phyloP scores from a whole-genome alignment of 345 rosid species.

The Hibiscus trionum region DNA sequence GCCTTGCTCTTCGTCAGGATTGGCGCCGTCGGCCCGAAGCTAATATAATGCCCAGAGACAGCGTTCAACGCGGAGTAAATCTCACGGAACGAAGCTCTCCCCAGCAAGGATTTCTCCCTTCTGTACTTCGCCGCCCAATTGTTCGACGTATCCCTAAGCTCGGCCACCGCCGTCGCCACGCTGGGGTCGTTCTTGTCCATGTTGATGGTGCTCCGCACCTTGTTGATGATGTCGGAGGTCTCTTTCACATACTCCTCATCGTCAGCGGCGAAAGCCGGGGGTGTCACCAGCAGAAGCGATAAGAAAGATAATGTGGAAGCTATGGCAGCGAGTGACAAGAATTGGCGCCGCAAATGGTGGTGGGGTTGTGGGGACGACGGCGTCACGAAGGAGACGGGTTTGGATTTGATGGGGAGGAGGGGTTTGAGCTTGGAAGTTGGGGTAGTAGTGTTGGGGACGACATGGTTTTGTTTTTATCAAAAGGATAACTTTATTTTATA shows the following conservation, averaged over 20 bases:
- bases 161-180: slow-evolving; percentile 69
- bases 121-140: slow-evolving; percentile 94
- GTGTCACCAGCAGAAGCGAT: slow-evolving; percentile 16
- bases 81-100: slow-evolving; percentile 70
- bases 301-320: not conserved
- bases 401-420: slow-evolving; percentile 21
- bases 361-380: not conserved
- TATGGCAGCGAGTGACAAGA: slow-evolving; percentile 33
- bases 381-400: slow-evolving; percentile 11
- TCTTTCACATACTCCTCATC: slow-evolving; percentile 85
- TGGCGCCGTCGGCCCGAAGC: slow-evolving; percentile 91
- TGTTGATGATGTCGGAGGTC: slow-evolving; percentile 58
- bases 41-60: slow-evolving; percentile 82
- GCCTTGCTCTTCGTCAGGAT: slow-evolving; percentile 75
- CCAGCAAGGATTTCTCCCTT: slow-evolving; percentile 78
- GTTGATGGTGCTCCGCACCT: slow-evolving; percentile 60
- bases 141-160: slow-evolving; percentile 66
- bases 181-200: slow-evolving; percentile 77
- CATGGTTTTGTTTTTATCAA: slow-evolving; percentile 50
- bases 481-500: too few relatives aligned
- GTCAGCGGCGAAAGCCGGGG: slow-evolving; percentile 40
- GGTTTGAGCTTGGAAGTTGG: slow-evolving; percentile 41
- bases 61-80: slow-evolving; percentile 90
- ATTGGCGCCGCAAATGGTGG: slow-evolving; percentile 45
- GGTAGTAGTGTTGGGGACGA: slow-evolving; percentile 63